Conservation (phyloP, 495 filamentous ascomycete species). For the Eremomyces bilateralis region DNA sequence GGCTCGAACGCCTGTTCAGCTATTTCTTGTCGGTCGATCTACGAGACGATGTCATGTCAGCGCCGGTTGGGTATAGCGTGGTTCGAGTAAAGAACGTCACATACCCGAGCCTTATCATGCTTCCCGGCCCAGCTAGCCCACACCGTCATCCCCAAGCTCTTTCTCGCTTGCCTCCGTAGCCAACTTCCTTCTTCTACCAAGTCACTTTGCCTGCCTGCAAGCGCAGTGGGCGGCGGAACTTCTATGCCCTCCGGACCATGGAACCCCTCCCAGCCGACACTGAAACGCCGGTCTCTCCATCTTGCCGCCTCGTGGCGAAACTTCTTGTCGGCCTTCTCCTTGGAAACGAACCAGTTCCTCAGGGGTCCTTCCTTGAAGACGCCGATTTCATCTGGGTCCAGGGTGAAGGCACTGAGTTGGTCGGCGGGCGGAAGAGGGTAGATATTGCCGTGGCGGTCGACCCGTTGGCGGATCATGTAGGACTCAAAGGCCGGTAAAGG, state of each 20-base stretch:
- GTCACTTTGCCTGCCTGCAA: slow-evolving; percentile 41
- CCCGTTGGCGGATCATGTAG: slow-evolving; percentile 78
- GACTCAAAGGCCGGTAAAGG: slow-evolving; percentile 52
- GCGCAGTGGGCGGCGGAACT: slow-evolving; percentile 57
- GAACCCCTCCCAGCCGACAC: slow-evolving; percentile 38
- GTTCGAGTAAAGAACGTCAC: too few species aligned
- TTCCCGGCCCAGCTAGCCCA: slow-evolving; percentile 76
- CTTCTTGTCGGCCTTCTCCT: slow-evolving; percentile 44
- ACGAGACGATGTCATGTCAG: too few species aligned
- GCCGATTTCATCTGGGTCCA: slow-evolving; percentile 44
- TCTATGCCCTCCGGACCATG: slow-evolving; percentile 32
- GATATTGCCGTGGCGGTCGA: slow-evolving; percentile 54
- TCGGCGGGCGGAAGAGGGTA: slow-evolving; percentile 38
- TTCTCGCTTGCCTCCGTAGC: slow-evolving; percentile 24
- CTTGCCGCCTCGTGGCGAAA: slow-evolving; percentile 41
- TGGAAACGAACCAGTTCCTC: slow-evolving; percentile 57
- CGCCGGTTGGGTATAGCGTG: too few species aligned
- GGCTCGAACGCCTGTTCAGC: too few species aligned
- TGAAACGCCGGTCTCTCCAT: slow-evolving; percentile 47
- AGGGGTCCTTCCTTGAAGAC: slow-evolving; percentile 61
- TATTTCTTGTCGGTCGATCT: too few species aligned
- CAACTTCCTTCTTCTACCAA: slow-evolving; percentile 24
- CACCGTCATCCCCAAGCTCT: slow-evolving; percentile 53
- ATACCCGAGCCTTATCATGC: slow-evolving; percentile 74
- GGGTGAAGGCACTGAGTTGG: slow-evolving; percentile 36